Percentiles rank a stretch among this genome's conserved stretches.
These are phyloP conservation scores for Fraxinus sp. DNA, from an alignment of 305 asterid genomes.

Conservation along the genomic window DNA sequence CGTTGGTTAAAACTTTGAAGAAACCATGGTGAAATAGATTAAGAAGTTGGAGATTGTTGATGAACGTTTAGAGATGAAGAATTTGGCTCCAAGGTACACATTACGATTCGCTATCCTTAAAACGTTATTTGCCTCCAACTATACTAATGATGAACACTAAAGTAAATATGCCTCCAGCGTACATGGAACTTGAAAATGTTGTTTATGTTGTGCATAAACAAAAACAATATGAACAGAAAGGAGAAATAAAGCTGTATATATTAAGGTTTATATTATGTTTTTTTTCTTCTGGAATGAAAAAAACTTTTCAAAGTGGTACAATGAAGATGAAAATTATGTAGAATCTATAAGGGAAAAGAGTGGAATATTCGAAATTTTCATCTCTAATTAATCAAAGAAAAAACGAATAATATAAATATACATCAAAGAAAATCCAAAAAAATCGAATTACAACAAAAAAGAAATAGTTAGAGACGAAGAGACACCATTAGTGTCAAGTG, in stretches of 20 bases:
- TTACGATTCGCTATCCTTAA: no score
- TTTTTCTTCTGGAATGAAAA: no score
- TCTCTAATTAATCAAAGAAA: not conserved
- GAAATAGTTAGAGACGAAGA: not conserved
- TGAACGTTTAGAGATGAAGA: no score
- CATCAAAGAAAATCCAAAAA: not conserved
- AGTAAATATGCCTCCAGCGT: not conserved
- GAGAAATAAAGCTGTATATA: not conserved
- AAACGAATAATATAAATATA: no score
- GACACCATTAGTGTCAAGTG: not conserved
- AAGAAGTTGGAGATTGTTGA: no score
- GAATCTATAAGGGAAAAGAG: not conserved
- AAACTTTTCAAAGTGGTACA: no score
- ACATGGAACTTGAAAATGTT: not conserved
- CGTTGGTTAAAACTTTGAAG: no score
- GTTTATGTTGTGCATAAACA: not conserved
- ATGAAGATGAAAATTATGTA: not conserved
- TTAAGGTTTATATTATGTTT: not conserved
- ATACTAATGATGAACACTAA: no score
- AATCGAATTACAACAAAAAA: not conserved
- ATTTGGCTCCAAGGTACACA: no score
- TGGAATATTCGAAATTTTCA: not conserved
- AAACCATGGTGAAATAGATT: no score
- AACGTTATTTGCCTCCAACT: no score
- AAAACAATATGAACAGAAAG: not conserved